Conservation (phyloP, 352 stramenopile genomes). For the Phytophthora chlamydospora region DNA sequence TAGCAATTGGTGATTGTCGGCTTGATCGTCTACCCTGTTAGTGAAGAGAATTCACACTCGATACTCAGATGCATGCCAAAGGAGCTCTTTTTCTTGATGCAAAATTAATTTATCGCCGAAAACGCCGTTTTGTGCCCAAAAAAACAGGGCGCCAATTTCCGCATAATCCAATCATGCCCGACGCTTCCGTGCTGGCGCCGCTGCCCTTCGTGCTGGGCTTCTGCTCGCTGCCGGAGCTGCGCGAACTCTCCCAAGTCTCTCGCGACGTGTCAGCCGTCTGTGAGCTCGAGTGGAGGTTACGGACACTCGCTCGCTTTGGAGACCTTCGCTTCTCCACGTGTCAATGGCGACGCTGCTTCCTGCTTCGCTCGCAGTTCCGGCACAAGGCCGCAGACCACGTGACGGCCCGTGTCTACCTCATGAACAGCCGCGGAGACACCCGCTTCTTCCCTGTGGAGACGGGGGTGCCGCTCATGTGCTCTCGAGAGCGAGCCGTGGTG, state of each 20-base stretch:
- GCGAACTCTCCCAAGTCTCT: constrained; percentile 53
- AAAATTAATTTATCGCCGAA: too few relatives aligned
- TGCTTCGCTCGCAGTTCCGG: constrained; percentile 67
- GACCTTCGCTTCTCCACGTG: constrained; percentile 55
- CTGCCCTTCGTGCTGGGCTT: constrained; percentile 66
- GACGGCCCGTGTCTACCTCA: constrained; percentile 78
- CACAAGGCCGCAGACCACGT: constrained; percentile 65
- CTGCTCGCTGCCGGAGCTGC: constrained; percentile 51
- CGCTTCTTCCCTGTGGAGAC: constrained; percentile 62
- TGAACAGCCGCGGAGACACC: constrained; percentile 81
- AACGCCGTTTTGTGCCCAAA: too few relatives aligned
- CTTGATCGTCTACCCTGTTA: too few relatives aligned
- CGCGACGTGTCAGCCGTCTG: constrained; percentile 46
- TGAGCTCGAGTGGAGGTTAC: constrained; percentile 70
- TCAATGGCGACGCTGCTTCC: constrained; percentile 69
- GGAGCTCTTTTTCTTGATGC: too few relatives aligned
- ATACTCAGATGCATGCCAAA: too few relatives aligned
- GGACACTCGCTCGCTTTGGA: constrained; percentile 57
- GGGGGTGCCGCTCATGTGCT: constrained; percentile 78
- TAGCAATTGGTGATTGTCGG: too few relatives aligned
- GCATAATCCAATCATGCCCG: background rate
- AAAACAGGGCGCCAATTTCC: too few relatives aligned
- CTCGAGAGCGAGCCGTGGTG: constrained; percentile 70
- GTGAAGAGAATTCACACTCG: too few relatives aligned
- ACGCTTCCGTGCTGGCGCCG: constrained; percentile 27